Base-by-base conservation (phyloP, 306 rosid genomes). In the Sindora glabra region DNA sequence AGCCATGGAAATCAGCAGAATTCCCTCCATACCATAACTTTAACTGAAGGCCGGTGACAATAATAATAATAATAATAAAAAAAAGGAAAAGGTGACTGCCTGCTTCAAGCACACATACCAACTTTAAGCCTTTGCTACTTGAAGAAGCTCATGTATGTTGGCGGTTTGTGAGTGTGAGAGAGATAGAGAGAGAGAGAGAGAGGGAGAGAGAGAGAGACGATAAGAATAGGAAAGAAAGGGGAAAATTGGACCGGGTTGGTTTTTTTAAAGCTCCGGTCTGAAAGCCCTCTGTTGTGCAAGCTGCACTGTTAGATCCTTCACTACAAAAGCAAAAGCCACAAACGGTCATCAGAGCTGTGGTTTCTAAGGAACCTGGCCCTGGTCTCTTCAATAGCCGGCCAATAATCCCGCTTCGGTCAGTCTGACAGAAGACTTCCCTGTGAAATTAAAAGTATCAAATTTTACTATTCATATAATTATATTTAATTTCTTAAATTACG, bases 301-400 rank as follows among this genome's bases (percentile, higher is more conserved):
- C 8, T 39, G 22, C 76, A n/a, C n/a, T 85, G 77, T 74, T 78
- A 59, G 80, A 70, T 73, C 58, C 92, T 86, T 86, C 88, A 90
- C 97, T 84, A 82, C 76, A 67, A 86, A 86, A 90, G 95, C 79
- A 64, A 89, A 86, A 89, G 87, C 73, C 65, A 79, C 53, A 77
- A 86, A 83, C 86, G 72, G 84, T 78, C 74, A 57, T 67, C 82
- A 76, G 86, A 73, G 77, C 85, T 75, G 82, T 80, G n/a, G n/a
- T n/a, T 82, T 70, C n/a, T n/a, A n/a, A n/a, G n/a, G n/a, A n/a
- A n/a, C n/a, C n/a, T n/a, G n/a, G n/a, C n/a, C n/a, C n/a, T n/a
- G n/a, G n/a, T n/a, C n/a, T n/a, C n/a, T n/a, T n/a, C n/a, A n/a
- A n/a, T n/a, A n/a, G n/a, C n/a, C n/a, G n/a, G n/a, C n/a, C n/a